These are phyloP conservation scores for Colletotrichum falcatum DNA, from an alignment of 2,329 filamentous ascomycete genomes.

Conservation along the genomic window DNA sequence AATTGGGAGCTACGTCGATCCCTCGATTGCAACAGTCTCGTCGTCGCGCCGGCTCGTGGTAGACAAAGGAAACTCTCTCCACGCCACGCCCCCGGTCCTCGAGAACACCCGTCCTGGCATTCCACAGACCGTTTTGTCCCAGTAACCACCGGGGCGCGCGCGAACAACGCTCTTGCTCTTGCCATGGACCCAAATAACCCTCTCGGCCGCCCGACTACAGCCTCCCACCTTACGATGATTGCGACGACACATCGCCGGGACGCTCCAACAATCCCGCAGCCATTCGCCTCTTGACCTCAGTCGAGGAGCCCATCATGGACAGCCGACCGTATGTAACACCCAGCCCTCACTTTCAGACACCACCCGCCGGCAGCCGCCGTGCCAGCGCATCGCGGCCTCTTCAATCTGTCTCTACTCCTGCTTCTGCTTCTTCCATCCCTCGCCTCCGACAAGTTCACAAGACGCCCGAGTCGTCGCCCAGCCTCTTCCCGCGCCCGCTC, in stretches of 20 bases:
- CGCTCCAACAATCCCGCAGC: constrained; percentile 61
- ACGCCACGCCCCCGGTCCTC: constrained; percentile 9
- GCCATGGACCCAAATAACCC: constrained; percentile 64
- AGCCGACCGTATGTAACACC: constrained; percentile 66
- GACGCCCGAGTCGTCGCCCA: constrained; percentile 39
- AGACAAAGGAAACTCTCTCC: constrained; percentile 17
- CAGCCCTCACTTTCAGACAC: constrained; percentile 18
- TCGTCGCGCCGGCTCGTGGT: constrained; percentile 34
- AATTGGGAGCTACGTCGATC: constrained; percentile 12
- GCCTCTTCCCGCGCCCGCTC: constrained; percentile 45
- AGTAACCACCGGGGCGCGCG: constrained; percentile 31
- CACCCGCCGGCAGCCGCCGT: constrained; percentile 2
- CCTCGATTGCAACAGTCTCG: constrained; percentile 1
- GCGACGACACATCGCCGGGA: constrained; percentile 60
- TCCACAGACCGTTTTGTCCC: constrained; percentile 27
- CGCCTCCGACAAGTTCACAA: constrained; percentile 37
- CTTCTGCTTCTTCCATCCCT: constrained; percentile 35
- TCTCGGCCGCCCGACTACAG: constrained; percentile 68
- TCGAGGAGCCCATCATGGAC: constrained; percentile 65
- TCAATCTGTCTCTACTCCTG: constrained; percentile 34
- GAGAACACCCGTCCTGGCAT: constrained; percentile 23
- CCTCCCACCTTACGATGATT: constrained; percentile 68
- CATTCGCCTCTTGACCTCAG: constrained; percentile 71
- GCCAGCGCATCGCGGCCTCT: constrained; percentile 20
- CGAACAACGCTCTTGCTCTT: constrained; percentile 19